Conservation (phyloP, 805 yeast genomes). For the Schizosaccharomyces japonicus region DNA sequence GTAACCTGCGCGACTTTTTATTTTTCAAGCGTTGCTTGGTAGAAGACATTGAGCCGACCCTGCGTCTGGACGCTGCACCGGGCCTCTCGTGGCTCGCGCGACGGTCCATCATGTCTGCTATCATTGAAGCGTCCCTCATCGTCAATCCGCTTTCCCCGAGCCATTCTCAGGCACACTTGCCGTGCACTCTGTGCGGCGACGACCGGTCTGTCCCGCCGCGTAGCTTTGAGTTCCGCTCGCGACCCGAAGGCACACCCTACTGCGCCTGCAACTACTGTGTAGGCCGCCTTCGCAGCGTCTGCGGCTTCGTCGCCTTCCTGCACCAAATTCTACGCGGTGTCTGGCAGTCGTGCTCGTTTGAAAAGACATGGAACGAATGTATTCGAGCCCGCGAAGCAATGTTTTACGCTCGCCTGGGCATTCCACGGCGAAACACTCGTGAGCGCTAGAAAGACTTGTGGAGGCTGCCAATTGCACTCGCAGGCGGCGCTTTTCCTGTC, state of each 20-base stretch:
- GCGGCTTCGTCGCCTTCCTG: conserved; percentile 61
- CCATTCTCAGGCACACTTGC: conserved; percentile 10
- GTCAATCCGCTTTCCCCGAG: conserved; percentile 37
- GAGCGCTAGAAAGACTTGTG: too few relatives aligned
- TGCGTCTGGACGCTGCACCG: conserved; percentile 35
- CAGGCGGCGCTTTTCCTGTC: too few relatives aligned
- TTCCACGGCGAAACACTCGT: too few relatives aligned
- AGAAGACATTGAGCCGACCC: conserved; percentile 61
- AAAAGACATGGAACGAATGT: conserved; percentile 40
- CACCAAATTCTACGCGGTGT: conserved; percentile 36
- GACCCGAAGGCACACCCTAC: conserved; percentile 17
- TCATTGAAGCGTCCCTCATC: conserved; percentile 57
- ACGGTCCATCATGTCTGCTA: conserved; percentile 35
- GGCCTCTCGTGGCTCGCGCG: conserved; percentile 39
- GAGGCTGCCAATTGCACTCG: too few relatives aligned
- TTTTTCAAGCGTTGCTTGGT: conserved; percentile 39
- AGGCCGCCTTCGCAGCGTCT: conserved; percentile 49
- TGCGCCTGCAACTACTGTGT: conserved; percentile 69
- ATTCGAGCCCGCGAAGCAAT: conserved; percentile 43
- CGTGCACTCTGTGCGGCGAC: conserved; percentile 76
- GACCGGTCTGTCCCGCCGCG: conserved; percentile 21
- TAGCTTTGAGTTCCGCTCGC: conserved; percentile 6
- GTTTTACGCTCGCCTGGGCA: conserved; percentile 73
- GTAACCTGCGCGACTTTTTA: conserved; percentile 24
- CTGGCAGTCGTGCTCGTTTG: conserved; percentile 28